Evolutionary conservation across 148 eudicot genomes (phyloP).

Genomic region (Nyssa sinensis): DNA sequence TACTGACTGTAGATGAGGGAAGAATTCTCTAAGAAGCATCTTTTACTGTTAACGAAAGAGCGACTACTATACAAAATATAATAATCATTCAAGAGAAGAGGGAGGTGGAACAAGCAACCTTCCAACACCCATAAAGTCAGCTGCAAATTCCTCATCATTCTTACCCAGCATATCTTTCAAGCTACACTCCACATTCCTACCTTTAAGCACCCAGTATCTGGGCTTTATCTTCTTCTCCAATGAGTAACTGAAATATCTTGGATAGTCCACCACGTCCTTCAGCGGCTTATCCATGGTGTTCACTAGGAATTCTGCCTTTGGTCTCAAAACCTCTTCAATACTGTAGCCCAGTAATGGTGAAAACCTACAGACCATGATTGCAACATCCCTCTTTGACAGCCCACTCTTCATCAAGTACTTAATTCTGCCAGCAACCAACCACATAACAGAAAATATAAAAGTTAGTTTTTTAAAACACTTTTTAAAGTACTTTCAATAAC

Average conservation of each 20-base stretch:
- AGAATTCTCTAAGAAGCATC: no score
- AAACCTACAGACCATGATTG: conserved; percentile 70
- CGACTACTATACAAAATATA: neutral
- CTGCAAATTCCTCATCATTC: conserved; percentile 83
- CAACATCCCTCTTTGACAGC: conserved; percentile 50
- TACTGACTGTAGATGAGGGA: no score
- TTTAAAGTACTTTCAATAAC: no score
- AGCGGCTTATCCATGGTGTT: conserved; percentile 65
- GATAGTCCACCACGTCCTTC: conserved; percentile 63
- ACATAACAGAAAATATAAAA: neutral
- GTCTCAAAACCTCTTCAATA: conserved; percentile 63
- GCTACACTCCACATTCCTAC: conserved; percentile 49
- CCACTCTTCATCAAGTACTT: conserved; percentile 60
- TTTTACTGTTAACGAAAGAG: no score
- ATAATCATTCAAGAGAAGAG: conserved; percentile 5
- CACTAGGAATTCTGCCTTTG: conserved; percentile 67
- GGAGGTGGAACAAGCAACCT: conserved; percentile 25
- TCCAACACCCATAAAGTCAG: conserved; percentile 43
- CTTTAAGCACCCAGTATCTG: conserved; percentile 50
- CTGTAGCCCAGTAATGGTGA: conserved; percentile 81
- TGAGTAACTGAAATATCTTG: conserved; percentile 93
- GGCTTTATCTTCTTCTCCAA: conserved; percentile 85
- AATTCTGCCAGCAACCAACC: conserved; percentile 37
- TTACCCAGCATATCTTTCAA: conserved; percentile 77
- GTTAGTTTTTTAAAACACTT: no score